Evolutionary conservation across 352 stramenopile species (phyloP).

Genomic region (Phytopythium ostracodes): DNA sequence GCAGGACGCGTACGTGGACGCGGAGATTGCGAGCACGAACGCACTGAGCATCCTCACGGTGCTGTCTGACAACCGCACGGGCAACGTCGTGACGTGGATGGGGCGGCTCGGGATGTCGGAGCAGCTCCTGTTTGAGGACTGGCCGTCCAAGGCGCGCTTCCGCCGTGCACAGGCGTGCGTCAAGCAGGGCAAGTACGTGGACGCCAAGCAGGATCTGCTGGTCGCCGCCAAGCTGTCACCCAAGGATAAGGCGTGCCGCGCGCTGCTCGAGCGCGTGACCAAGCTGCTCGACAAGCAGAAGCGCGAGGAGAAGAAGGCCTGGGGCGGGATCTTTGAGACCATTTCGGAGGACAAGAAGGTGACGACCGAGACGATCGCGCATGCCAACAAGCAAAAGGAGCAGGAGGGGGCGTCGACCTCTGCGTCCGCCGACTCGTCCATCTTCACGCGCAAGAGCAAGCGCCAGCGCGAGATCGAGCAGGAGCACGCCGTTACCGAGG

Average conservation of each 20-base stretch:
- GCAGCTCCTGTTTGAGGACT: constrained; percentile 81
- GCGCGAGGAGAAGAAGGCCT: constrained; percentile 71
- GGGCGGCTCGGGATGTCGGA: constrained; percentile 69
- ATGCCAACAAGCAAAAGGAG: constrained; percentile 15
- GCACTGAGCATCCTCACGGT: constrained; percentile 77
- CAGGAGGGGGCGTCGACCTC: not conserved
- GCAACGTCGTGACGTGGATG: constrained; percentile 86
- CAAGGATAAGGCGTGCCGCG: constrained; percentile 77
- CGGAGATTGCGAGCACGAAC: constrained; percentile 80
- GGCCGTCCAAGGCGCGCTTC: constrained; percentile 83
- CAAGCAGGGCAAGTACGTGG: constrained; percentile 68
- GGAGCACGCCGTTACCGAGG: constrained; percentile 5
- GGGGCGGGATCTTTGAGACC: constrained; percentile 77
- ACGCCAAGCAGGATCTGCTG: constrained; percentile 77
- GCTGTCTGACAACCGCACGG: constrained; percentile 65
- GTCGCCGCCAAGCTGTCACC: constrained; percentile 76
- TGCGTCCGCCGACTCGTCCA: constrained; percentile 27
- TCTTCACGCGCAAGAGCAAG: constrained; percentile 76
- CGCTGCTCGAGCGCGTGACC: constrained; percentile 64
- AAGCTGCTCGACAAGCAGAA: constrained; percentile 76
- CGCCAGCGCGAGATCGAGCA: constrained; percentile 21
- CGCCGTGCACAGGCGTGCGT: constrained; percentile 71
- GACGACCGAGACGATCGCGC: constrained; percentile 8
- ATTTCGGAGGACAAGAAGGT: constrained; percentile 22
- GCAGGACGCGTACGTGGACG: constrained; percentile 52